Conservation (phyloP, 495 filamentous ascomycete genomes). For the Penicillium egyptiacum region DNA sequence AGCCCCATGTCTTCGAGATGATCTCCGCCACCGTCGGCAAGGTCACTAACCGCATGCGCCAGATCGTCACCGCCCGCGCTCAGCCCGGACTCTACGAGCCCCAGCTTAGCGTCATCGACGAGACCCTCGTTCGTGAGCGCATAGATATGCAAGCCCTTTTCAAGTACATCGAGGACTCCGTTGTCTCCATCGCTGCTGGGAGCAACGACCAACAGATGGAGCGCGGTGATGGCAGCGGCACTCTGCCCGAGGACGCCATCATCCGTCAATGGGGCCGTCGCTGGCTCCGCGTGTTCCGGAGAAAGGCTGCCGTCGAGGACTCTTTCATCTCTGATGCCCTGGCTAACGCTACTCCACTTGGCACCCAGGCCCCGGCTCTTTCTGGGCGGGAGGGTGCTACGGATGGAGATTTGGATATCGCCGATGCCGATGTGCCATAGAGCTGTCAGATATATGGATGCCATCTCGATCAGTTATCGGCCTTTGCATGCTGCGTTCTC, state of each 20-base stretch:
- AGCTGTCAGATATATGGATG: background rate
- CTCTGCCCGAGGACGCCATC: constrained; percentile 55
- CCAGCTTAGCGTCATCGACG: constrained; percentile 61
- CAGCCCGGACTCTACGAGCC: constrained; percentile 56
- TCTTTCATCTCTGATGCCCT: constrained; percentile 50
- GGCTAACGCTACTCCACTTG: constrained; percentile 37
- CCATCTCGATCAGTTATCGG: background rate
- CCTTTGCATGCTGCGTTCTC: constrained; percentile 1
- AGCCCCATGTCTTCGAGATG: constrained; percentile 82
- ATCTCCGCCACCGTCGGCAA: constrained; percentile 85
- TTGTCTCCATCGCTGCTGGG: constrained; percentile 70
- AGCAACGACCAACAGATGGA: constrained; percentile 70
- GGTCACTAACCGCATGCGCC: constrained; percentile 84
- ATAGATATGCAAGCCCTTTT: constrained; percentile 76
- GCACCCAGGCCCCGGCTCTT: constrained; percentile 28
- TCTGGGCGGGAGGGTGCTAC: constrained; percentile 22
- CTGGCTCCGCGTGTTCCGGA: constrained; percentile 81
- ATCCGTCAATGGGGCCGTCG: constrained; percentile 78
- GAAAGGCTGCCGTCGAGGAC: constrained; percentile 84
- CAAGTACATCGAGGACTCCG: constrained; percentile 72
- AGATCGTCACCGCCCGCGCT: constrained; percentile 66
- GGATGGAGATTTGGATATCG: constrained; percentile 37
- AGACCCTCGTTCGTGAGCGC: constrained; percentile 64
- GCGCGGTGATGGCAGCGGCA: constrained; percentile 44
- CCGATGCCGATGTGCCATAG: constrained; percentile 31